Base-by-base conservation (phyloP, 257 asterid genomes). In the Solanum bulbocastanum region DNA sequence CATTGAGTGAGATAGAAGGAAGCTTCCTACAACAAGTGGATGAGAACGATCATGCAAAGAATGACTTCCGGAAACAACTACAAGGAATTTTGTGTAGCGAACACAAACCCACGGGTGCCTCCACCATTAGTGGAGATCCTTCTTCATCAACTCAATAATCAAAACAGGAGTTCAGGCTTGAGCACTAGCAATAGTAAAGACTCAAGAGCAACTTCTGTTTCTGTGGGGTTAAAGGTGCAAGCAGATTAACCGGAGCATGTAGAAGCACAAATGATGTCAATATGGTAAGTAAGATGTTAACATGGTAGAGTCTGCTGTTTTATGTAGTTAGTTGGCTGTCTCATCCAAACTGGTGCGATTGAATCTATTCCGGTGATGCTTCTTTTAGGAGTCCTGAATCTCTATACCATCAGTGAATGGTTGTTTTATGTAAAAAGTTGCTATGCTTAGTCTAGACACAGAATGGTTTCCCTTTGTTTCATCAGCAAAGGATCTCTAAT, bases 1-100 rank as follows among this genome's bases (percentile, higher is more conserved):
- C 98, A 2, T 58, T 95, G 89, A 94, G 97, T 42, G 99, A 94
- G 25, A 94, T 97, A n/a, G 99, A 97, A 89, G 95, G 91, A 66
- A 81, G 90, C 91, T 94, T 97, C 94, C 76, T 95, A 87, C 92
- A 92, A 88, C 99, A 93, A 87, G 88, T 95, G 75, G 91, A 92
- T 16, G 95, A 94, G 89, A 95, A 94, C 2, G 92, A 95, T 91
- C 91, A 32, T 16, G 98, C 98, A 8, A 97, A 94, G 82, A 96
- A 93, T 25, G 99, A 95, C 46, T 97, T 97, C 75, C 91, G 97
- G 86, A 91, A 94, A 86, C 98, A 94, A 86, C 93, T 96, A 1
- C 98, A 94, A 82, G 98, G 98, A 49, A 95, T 96, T 23, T 65
- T 96, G 73, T 88, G 94, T 93, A 90, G 92, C 65, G 96, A 91